Conservation (phyloP, 2,329 filamentous ascomycete genomes). For the Hypoxylon sp. region DNA sequence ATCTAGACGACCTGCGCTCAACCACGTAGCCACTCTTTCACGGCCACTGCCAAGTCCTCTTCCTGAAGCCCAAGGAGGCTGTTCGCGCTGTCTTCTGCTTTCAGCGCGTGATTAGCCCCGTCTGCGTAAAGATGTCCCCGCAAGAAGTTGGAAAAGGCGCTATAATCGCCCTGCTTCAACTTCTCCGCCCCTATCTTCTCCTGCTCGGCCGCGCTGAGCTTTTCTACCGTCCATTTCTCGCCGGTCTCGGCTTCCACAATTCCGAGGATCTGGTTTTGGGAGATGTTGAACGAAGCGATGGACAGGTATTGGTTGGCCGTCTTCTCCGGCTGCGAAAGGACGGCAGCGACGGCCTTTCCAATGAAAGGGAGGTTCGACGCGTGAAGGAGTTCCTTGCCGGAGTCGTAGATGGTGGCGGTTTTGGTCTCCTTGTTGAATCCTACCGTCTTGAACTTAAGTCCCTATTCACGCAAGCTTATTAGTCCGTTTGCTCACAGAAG, state of each 20-base stretch:
- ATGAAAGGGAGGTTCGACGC: conserved; percentile 61
- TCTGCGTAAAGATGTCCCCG: conserved; percentile 38
- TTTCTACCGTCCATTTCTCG: conserved; percentile 58
- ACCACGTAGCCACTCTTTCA: conserved; percentile 37
- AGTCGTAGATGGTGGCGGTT: conserved; percentile 64
- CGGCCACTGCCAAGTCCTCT: conserved; percentile 38
- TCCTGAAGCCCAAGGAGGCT: conserved; percentile 40
- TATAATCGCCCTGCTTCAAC: conserved; percentile 52
- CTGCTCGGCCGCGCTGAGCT: conserved; percentile 47
- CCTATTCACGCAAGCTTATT: too few species aligned
- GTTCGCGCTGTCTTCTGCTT: conserved; percentile 36
- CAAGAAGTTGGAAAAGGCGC: conserved; percentile 43
- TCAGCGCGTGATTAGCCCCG: conserved; percentile 38
- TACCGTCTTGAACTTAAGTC: conserved; percentile 58
- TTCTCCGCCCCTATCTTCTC: conserved; percentile 53
- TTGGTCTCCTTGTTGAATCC: conserved; percentile 60
- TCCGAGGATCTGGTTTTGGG: conserved; percentile 65
- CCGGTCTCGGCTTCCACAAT: conserved; percentile 62
- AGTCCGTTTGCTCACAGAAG: too few species aligned
- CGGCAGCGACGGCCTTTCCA: conserved; percentile 59
- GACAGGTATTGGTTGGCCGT: conserved; percentile 67
- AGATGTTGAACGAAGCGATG: conserved; percentile 64
- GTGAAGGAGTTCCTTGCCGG: conserved; percentile 61
- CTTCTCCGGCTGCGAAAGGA: conserved; percentile 57
- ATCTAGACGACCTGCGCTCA: conserved; percentile 1